These are phyloP conservation scores for Heritiera littoralis DNA, from an alignment of 345 rosid species.

Conservation along the genomic window DNA sequence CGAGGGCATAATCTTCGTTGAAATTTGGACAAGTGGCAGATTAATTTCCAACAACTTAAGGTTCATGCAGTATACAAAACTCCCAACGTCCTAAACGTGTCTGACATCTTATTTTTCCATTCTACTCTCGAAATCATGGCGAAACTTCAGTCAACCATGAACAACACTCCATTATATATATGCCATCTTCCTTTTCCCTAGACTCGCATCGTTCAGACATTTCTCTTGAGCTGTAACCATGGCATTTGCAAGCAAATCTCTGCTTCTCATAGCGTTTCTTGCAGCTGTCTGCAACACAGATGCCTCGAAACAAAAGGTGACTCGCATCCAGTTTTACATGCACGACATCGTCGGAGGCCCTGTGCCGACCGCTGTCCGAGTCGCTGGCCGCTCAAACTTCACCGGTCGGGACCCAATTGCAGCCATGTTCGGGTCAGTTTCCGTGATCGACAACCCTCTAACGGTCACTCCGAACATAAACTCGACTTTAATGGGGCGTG, in stretches of 20 bases:
- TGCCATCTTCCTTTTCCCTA: not conserved
- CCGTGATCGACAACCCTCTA: slow-evolving; percentile 38
- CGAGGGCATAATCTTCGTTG: not conserved
- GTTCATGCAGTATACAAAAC: not conserved
- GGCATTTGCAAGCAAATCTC: slow-evolving; percentile 24
- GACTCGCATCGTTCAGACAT: not conserved
- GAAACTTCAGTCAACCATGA: slow-evolving; percentile 5
- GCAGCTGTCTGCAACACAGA: not conserved
- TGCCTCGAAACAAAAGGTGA: slow-evolving; percentile 21
- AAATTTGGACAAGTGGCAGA: not conserved
- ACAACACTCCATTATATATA: not conserved
- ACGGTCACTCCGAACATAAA: slow-evolving; percentile 33
- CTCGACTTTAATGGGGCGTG: slow-evolving; percentile 38
- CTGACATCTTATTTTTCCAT: not conserved
- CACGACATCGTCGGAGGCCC: slow-evolving; percentile 39
- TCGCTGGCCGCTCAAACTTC: slow-evolving; percentile 35
- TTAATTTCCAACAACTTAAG: not conserved
- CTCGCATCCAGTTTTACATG: slow-evolving; percentile 48
- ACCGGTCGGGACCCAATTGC: slow-evolving; percentile 30
- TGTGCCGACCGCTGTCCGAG: slow-evolving; percentile 29
- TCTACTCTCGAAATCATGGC: not conserved
- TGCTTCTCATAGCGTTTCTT: slow-evolving; percentile 26
- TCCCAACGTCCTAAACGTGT: not conserved
- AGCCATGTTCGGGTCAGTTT: slow-evolving; percentile 31
- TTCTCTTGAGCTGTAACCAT: not conserved